These are phyloP conservation scores for Hyphodiscus hymeniophilus DNA, from an alignment of 495 filamentous ascomycete genomes.

Conservation along the genomic window DNA sequence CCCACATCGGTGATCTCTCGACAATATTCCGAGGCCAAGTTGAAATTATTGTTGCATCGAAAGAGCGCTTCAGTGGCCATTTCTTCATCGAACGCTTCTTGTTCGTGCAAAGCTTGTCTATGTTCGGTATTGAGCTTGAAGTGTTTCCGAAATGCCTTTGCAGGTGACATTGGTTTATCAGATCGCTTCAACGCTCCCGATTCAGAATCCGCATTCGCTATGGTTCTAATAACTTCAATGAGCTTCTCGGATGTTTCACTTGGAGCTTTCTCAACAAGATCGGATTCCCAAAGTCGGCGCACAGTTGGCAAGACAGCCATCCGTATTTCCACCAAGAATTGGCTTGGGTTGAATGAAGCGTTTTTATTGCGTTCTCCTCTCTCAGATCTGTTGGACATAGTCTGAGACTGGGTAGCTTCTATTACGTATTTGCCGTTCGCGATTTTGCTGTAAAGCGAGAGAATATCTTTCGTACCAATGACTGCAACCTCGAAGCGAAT, in stretches of 20 bases:
- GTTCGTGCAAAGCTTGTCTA: slow-evolving; percentile 31
- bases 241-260: slow-evolving; percentile 68
- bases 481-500: slow-evolving; percentile 29
- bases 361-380: slow-evolving; percentile 47
- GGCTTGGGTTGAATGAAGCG: slow-evolving; percentile 62
- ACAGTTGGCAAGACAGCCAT: slow-evolving; percentile 75
- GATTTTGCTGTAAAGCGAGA: slow-evolving; percentile 70
- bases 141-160: slow-evolving; percentile 23
- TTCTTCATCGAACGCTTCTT: slow-evolving; percentile 44
- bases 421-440: slow-evolving; percentile 67
- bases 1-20: slow-evolving; percentile 36
- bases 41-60: slow-evolving; percentile 60
- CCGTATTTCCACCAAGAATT: slow-evolving; percentile 83
- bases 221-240: slow-evolving; percentile 74
- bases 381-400: slow-evolving; percentile 42
- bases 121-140: slow-evolving; percentile 42
- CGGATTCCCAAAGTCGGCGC: slow-evolving; percentile 73
- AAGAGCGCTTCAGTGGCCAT: slow-evolving; percentile 74
- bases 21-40: slow-evolving; percentile 66
- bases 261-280: slow-evolving; percentile 68
- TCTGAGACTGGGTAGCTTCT: slow-evolving; percentile 61
- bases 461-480: slow-evolving; percentile 69
- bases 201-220: slow-evolving; percentile 72
- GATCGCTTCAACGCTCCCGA: slow-evolving; percentile 50
- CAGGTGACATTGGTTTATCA: slow-evolving; percentile 34